A percentile compares a stretch with the other conserved stretches of the same genome.
Conservation (phyloP, 1,139 yeast genomes). For the Waltiozyma solani region DNA sequence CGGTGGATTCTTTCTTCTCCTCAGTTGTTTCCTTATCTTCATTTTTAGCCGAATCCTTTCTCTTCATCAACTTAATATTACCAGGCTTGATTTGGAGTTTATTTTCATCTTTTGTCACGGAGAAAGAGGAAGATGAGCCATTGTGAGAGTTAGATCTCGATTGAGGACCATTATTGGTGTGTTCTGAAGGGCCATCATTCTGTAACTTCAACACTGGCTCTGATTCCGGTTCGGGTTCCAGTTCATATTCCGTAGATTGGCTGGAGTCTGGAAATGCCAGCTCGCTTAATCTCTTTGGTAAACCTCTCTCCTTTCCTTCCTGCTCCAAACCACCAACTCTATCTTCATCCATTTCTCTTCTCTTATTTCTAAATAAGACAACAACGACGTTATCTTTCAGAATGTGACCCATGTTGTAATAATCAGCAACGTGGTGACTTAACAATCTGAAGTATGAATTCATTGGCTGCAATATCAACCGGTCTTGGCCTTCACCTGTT, state of each 20-base stretch:
- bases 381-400: slow-evolving; percentile 31
- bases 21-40: slow-evolving; percentile 2
- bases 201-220: too few relatives aligned
- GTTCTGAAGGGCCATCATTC: too few relatives aligned
- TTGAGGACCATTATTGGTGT: neutral
- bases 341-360: neutral
- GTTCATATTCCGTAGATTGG: neutral
- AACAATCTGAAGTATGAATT: slow-evolving; percentile 60
- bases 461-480: slow-evolving; percentile 25
- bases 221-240: neutral
- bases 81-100: slow-evolving; percentile 5
- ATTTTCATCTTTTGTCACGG: neutral
- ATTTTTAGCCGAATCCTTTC: slow-evolving; percentile 3
- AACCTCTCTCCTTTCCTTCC: neutral
- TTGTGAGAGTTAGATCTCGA: neutral
- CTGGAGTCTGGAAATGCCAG: neutral
- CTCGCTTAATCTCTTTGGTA: too few relatives aligned
- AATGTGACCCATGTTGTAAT: slow-evolving; percentile 47
- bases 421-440: slow-evolving; percentile 61
- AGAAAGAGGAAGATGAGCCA: neutral
- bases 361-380: neutral
- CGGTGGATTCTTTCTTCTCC: slow-evolving; percentile 8
- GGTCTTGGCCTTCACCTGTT: neutral
- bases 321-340: neutral
- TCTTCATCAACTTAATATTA: slow-evolving; percentile 15